These are phyloP conservation scores for Marchantia polymorpha DNA, from an alignment of 225 moss, liverwort and hornwort genomes.

Conservation along the genomic window DNA sequence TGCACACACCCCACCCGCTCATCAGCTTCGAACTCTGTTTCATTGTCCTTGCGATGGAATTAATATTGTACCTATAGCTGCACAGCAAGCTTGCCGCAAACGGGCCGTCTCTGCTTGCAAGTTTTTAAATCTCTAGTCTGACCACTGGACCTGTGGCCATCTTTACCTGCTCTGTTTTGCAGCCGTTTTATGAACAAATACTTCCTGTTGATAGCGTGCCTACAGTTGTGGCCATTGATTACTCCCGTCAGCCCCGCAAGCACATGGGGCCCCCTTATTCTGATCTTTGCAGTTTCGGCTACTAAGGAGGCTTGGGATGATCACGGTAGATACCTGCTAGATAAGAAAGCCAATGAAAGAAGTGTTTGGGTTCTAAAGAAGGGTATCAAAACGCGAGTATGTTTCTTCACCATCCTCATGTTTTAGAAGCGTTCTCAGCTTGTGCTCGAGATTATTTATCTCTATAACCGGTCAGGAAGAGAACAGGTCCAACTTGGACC, in stretches of 20 bases:
- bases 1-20: not conserved
- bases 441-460: not conserved
- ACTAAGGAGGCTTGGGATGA: constrained; percentile 99
- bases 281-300: constrained; percentile 94
- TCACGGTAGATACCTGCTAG: constrained; percentile 70
- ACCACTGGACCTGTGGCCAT: not conserved
- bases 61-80: not conserved
- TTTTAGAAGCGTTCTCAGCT: not conserved
- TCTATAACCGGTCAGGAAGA: too few relatives aligned
- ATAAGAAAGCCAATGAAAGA: constrained; percentile 90
- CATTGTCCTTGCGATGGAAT: not conserved
- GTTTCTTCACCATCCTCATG: constrained; percentile 14
- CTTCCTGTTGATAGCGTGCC: constrained; percentile 84
- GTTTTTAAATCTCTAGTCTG: not conserved
- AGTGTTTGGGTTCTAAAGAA: constrained; percentile 60
- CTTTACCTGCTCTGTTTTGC: constrained; percentile 22
- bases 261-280: constrained; percentile 96
- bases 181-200: constrained; percentile 99
- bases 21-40: not conserved
- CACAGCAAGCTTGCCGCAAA: not conserved
- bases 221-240: constrained; percentile 96
- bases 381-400: constrained; percentile 63
- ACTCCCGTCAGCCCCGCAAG: constrained; percentile 97
- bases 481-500: too few relatives aligned
- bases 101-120: not conserved